Evolutionary conservation across 1,284 basidiomycete genomes (phyloP), one percentile per base, ranked within the genome.

Genomic region (Hemileia vastatrix): DNA sequence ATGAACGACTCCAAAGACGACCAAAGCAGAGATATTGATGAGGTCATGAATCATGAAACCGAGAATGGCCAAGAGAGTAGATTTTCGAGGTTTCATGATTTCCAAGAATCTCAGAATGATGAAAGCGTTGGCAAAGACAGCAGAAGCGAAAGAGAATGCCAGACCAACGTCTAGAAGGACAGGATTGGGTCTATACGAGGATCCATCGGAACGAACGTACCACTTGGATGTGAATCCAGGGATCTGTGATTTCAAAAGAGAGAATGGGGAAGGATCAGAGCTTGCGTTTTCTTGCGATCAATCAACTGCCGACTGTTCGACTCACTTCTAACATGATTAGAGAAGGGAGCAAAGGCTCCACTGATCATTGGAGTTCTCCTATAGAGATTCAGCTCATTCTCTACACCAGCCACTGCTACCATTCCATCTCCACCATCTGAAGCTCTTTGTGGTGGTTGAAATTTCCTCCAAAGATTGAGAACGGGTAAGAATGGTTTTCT

Each of bases 61-160:
- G 0, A 81, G 49, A 27, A 86, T 83, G 54, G 84, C 84, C 1
- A 84, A 63, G 2, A 87, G 72, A 0, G 88, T 90, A 76, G 82
- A 83, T 0, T 76, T 67, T n/a, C n/a, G n/a, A n/a, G n/a, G n/a
- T n/a, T 67, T 62, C 0, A 73, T 54, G 6, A 70, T 21, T 54
- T 76, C 89, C 65, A 88, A 75, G 71, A 91, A 90, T 19, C 89
- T 80, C 18, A 79, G 62, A 23, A 90, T 78, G 19, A 92, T 78
- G 61, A 82, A 84, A 9, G 81, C 62, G 66, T 88, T 90, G 2
- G 89, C 88, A 4, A 85, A 66, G 3, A 88, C 75, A 0, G 82
- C 88, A 56, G 82, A 85, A 0, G 78, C 78, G 73, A 91, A 82
- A 52, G 87, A 88, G 54, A 89, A 69, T 0, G 77, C 81, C 31